Evolutionary conservation across 768 basidiomycete species (phyloP), one percentile per base, ranked within the genome.

Genomic region (Rhodotorula taiwanensis): DNA sequence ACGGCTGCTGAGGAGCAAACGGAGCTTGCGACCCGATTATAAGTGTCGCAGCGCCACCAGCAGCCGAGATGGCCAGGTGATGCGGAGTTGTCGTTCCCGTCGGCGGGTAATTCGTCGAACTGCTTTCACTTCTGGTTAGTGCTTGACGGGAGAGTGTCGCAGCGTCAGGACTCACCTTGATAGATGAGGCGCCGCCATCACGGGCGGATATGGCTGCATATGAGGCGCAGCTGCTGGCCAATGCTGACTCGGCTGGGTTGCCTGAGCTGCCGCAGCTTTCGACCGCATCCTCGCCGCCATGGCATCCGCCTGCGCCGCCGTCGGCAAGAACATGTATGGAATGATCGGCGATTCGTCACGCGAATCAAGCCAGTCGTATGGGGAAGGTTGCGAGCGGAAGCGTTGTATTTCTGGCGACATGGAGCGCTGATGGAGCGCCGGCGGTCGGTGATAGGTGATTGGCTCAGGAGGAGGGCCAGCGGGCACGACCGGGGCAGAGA

Each of bases 381-480:
- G 43, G 23, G 42, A 13, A 27, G 11, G 27, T 10, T 1, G 25
- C 25, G 8, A n/a, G 52, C 20, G 2, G 21, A 8, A 1, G 9
- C 7, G 25, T 0, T 0, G 20, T n/a, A 3, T 31, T 11, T 3
- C 27, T 15, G 42, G 43, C 36, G 21, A 44, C 21, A 28, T 6
- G 34, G 47, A 48, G 34, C 58, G 54, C 27, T 58, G 58, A 28
- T 60, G 54, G 7, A 60, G 23, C 0, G 41, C 21, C 9, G 58
- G 54, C 31, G 64, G 64, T 27, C 64, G 58, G 25, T 56, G 64
- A 36, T 65, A 65, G 15, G 64, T 60, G 53, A 65, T 65, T 6
- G 64, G 58, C 9, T 60, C 58, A 28, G 55, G 54, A 27, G 58
- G 50, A 16, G 63, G 53, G 20, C 23, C 33, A 33, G 28, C 18